A percentile compares a stretch with the other conserved stretches of the same genome.
Conservation (phyloP, 305 asterid genomes). For the Rubia tinctorum region DNA sequence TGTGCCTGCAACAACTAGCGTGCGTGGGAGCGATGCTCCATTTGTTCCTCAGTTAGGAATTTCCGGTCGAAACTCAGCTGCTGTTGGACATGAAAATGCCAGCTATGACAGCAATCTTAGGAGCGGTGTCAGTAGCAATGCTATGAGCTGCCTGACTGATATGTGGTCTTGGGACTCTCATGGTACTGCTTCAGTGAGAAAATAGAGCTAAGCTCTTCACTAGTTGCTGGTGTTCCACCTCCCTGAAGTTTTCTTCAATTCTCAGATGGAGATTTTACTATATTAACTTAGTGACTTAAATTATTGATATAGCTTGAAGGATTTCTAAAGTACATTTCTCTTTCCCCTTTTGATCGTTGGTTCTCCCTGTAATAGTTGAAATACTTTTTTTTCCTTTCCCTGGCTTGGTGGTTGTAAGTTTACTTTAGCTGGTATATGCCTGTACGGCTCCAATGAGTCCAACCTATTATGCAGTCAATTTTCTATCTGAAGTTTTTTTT, state of each 20-base stretch:
- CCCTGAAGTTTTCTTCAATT: not conserved
- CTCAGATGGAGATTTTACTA: not conserved
- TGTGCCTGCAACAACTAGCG: slow-evolving; percentile 38
- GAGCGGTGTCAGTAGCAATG: slow-evolving; percentile 33
- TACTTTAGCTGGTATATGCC: not conserved
- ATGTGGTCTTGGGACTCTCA: slow-evolving; percentile 63
- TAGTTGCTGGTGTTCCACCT: not conserved
- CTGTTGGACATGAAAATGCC: slow-evolving; percentile 36
- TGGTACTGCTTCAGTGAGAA: slow-evolving; percentile 33
- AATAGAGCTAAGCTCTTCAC: slow-evolving; percentile 23
- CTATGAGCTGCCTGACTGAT: slow-evolving; percentile 37
- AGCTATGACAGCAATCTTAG: slow-evolving; percentile 30
- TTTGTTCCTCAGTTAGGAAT: slow-evolving; percentile 19
- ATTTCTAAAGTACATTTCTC: not conserved
- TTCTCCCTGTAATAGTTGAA: not conserved
- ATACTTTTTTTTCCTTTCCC: not conserved
- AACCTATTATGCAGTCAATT: not conserved
- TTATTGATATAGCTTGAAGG: not conserved
- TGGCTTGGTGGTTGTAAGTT: not conserved
- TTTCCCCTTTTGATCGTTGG: not conserved
- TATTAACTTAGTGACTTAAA: not conserved
- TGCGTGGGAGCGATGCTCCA: slow-evolving; percentile 30
- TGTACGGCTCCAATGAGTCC: not conserved
- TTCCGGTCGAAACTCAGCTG: slow-evolving; percentile 27
- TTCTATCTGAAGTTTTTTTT: not conserved